A percentile compares a stretch with the other conserved stretches of the same genome.
Evolutionary conservation across 345 rosid species (phyloP).

Genomic region (Combretum micranthum): DNA sequence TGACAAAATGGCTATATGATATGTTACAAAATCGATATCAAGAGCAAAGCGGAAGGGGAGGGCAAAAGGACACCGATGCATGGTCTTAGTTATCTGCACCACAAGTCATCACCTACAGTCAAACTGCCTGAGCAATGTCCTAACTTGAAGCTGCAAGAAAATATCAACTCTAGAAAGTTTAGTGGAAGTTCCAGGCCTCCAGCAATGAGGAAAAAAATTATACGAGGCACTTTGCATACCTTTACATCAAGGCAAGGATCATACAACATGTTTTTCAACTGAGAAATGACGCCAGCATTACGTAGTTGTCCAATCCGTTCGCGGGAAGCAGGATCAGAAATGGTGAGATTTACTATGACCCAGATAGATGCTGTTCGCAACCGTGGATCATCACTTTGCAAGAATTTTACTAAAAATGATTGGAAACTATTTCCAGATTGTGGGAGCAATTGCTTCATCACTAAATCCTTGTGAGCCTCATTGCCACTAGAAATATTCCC

Average conservation of each 20-base stretch:
- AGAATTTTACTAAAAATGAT: slow-evolving; percentile 43
- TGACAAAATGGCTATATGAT: too few relatives aligned
- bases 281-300: slow-evolving; percentile 48
- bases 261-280: slow-evolving; percentile 53
- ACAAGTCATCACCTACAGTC: too few relatives aligned
- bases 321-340: slow-evolving; percentile 51
- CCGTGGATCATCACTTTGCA: slow-evolving; percentile 53
- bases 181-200: too few relatives aligned
- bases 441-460: slow-evolving; percentile 51
- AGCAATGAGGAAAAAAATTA: slow-evolving; percentile 2
- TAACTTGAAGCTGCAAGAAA: too few relatives aligned
- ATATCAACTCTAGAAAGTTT: too few relatives aligned
- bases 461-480: slow-evolving; percentile 80
- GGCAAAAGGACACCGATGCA: too few relatives aligned
- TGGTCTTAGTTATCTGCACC: too few relatives aligned
- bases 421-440: slow-evolving; percentile 23
- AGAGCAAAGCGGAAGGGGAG: too few relatives aligned
- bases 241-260: slow-evolving; percentile 84
- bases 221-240: slow-evolving; percentile 13
- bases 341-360: slow-evolving; percentile 63
- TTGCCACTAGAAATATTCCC: slow-evolving; percentile 67
- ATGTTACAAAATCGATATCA: too few relatives aligned
- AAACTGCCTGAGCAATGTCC: too few relatives aligned
- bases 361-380: slow-evolving; percentile 66
- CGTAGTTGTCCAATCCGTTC: slow-evolving; percentile 40